Evolutionary conservation across 139 green algal species (phyloP), one percentile per base, ranked within the genome.

Genomic region (Chlorella sp.): DNA sequence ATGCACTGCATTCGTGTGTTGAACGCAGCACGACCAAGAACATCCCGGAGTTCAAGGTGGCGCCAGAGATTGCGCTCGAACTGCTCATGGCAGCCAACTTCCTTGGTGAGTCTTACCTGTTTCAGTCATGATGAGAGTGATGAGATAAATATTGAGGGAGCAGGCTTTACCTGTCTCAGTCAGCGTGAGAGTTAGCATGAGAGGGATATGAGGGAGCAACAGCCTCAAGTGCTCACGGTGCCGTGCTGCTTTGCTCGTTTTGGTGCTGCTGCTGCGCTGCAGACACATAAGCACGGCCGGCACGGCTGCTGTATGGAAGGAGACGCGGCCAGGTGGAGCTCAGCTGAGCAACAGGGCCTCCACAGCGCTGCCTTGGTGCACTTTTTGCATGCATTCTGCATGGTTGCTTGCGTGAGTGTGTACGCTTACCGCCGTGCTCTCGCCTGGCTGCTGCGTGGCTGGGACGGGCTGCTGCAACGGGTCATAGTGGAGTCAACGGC

Each of bases 41-140:
- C 77, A 94, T 98, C 49, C 95, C 95, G 2, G 88, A 98, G 73
- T 99, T 99, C 74, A 87, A 96, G 36, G 86, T 99, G 5, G 72
- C 30, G 49, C 67, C 67, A 49, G 89, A 97, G 74, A 91, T 96
- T 51, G 95, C 95, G 1, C 71, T 99, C 74, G 91, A 98, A 77
- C 85, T 99, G 42, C 81, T 99, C 2, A 97, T 98, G 88, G 94
- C 95, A 5, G 82, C 93, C 22, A 98, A 99, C 77, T 99, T 95
- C 72, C 67, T 99, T 36, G 94, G 65, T 71, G 35, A 33, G 65
- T 6, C n/a, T 64, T 64, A 20, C 4, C 14, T 55, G 42, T 55
- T 10, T 10, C 42, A 24, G 10, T 10, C 10, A 17, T 55, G 42
- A 24, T 10, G 10, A 55, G 42, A 55, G 42, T 17, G 42, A 24